These are phyloP conservation scores for Oligophagozyma castellii DNA, from an alignment of 1,139 yeast species.

Conservation along the genomic window DNA sequence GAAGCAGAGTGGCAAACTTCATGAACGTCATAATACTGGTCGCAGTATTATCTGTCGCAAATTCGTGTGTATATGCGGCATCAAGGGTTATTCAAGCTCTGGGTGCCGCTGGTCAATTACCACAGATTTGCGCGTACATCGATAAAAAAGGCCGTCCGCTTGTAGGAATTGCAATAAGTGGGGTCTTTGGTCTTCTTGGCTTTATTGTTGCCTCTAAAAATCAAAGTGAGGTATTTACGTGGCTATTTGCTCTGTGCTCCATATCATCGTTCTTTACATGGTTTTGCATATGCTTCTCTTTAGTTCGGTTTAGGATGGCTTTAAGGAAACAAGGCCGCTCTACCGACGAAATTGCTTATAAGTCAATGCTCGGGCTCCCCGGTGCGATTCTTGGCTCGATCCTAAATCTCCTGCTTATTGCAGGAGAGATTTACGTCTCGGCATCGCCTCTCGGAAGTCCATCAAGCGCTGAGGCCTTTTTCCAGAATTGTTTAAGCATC, in stretches of 20 bases:
- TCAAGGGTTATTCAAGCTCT: slow-evolving; percentile 52
- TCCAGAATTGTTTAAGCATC: no score
- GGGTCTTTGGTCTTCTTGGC: slow-evolving; percentile 45
- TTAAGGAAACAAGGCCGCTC: no score
- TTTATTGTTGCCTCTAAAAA: slow-evolving; percentile 42
- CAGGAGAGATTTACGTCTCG: no score
- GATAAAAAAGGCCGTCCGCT: slow-evolving; percentile 47
- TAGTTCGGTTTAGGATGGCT: slow-evolving; percentile 39
- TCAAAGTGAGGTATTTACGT: slow-evolving; percentile 40
- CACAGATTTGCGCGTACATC: slow-evolving; percentile 38
- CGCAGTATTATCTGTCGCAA: slow-evolving; percentile 55
- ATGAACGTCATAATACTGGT: slow-evolving; percentile 57
- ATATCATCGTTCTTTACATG: slow-evolving; percentile 46
- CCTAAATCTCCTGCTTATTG: no score
- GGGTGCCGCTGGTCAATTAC: slow-evolving; percentile 50
- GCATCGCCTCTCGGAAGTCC: no score
- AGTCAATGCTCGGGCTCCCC: no score
- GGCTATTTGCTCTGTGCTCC: slow-evolving; percentile 58
- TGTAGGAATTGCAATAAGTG: slow-evolving; percentile 36
- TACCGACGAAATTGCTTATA: no score
- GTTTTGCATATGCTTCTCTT: slow-evolving; percentile 39
- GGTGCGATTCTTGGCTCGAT: no score
- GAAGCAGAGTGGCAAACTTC: slow-evolving; percentile 44
- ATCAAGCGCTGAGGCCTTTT: no score
- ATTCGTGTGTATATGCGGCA: slow-evolving; percentile 60